Evolutionary conservation across 1,284 basidiomycete genomes (phyloP).

Genomic region (Melanopsichium pennsylvanicum): DNA sequence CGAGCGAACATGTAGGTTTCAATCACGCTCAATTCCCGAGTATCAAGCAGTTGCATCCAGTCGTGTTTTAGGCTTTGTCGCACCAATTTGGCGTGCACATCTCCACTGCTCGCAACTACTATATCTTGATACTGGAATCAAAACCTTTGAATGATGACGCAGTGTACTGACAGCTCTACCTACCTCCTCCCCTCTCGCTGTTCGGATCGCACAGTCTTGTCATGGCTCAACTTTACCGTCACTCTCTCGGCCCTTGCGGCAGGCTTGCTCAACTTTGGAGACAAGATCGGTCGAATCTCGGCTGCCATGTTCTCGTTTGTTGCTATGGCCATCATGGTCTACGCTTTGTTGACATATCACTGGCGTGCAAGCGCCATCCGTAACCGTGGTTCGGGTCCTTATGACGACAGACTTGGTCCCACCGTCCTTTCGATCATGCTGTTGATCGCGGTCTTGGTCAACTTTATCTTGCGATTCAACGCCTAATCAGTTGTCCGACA

Average conservation of each 20-base stretch:
- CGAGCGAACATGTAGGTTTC: slow-evolving; percentile 62
- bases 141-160: too few relatives aligned
- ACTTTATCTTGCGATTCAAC: slow-evolving; percentile 65
- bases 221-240: slow-evolving; percentile 66
- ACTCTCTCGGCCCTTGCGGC: slow-evolving; percentile 65
- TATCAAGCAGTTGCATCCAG: too few relatives aligned
- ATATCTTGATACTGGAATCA: too few relatives aligned
- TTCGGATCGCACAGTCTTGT: slow-evolving; percentile 51
- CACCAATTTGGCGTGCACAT: too few relatives aligned
- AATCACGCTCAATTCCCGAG: not conserved
- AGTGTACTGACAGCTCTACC: not conserved
- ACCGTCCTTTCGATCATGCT: slow-evolving; percentile 64
- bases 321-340: slow-evolving; percentile 95
- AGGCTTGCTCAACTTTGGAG: slow-evolving; percentile 66
- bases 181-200: not conserved
- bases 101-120: too few relatives aligned
- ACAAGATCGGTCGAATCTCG: slow-evolving; percentile 81
- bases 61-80: too few relatives aligned
- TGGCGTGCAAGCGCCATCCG: slow-evolving; percentile 95
- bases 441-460: slow-evolving; percentile 65
- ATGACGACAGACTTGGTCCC: slow-evolving; percentile 85
- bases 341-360: slow-evolving; percentile 93
- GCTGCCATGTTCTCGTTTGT: slow-evolving; percentile 91
- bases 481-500: slow-evolving; percentile 11
- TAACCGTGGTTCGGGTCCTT: slow-evolving; percentile 87